These are phyloP conservation scores for Pseudopyricularia javanii DNA, from an alignment of 2,329 filamentous ascomycete genomes.

Conservation along the genomic window DNA sequence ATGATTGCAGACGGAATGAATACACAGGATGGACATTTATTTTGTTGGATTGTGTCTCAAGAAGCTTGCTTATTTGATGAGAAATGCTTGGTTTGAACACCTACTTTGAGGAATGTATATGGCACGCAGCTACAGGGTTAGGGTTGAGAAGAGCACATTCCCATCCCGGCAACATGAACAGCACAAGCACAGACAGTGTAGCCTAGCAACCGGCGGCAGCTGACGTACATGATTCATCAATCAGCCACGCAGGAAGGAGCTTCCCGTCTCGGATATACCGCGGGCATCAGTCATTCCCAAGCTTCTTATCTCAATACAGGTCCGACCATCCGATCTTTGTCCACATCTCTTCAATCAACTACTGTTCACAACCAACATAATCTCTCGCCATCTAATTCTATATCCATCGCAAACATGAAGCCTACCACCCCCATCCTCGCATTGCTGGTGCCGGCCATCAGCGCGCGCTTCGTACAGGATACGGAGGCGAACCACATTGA, in stretches of 20 bases:
- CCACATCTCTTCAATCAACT: background rate
- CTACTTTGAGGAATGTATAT: too few species aligned
- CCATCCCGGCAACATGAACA: too few species aligned
- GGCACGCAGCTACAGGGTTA: too few species aligned
- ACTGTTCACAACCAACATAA: background rate
- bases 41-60: too few species aligned
- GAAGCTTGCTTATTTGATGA: too few species aligned
- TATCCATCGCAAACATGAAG: conserved; percentile 30
- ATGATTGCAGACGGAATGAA: too few species aligned
- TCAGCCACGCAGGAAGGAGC: background rate
- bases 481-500: conserved; percentile 37
- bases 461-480: conserved; percentile 43
- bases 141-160: background rate
- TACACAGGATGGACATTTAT: too few species aligned
- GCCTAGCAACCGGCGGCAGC: background rate
- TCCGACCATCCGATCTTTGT: background rate
- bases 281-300: background rate
- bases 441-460: conserved; percentile 39
- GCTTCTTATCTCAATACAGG: background rate
- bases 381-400: background rate
- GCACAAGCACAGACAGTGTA: too few species aligned
- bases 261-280: background rate
- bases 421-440: conserved; percentile 38
- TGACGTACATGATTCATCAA: background rate
- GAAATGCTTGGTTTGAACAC: too few species aligned